These are phyloP conservation scores for Fonsecaea nubica DNA, from an alignment of 2,329 filamentous ascomycete species.

Conservation along the genomic window DNA sequence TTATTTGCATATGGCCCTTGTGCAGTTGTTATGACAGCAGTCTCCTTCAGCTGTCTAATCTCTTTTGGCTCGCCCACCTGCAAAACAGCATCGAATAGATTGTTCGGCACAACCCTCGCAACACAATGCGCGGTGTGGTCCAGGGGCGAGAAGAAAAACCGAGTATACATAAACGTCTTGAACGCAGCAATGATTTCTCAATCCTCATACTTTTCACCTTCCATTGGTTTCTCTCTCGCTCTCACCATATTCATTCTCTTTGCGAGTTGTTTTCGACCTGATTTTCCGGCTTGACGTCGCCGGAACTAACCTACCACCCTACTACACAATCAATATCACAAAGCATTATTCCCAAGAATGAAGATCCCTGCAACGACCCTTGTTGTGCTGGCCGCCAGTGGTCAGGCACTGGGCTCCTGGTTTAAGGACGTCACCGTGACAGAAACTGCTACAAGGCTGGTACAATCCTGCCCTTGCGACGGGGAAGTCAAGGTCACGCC, in stretches of 20 bases:
- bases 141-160: neutral
- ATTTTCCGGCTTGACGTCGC: neutral
- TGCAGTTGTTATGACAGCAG: constrained; percentile 34
- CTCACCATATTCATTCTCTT: constrained; percentile 26
- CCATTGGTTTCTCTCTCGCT: constrained; percentile 25
- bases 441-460: constrained; percentile 25
- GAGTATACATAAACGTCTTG: constrained; percentile 31
- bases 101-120: constrained; percentile 28
- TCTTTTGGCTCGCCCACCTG: constrained; percentile 28
- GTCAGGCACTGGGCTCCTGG: constrained; percentile 27
- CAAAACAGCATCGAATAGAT: constrained; percentile 16
- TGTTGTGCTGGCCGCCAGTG: constrained; percentile 26
- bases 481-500: constrained; percentile 27
- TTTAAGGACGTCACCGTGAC: constrained; percentile 31
- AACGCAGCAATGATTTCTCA: constrained; percentile 14
- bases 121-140: constrained; percentile 8
- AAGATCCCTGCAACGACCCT: constrained; percentile 27
- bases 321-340: neutral
- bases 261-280: constrained; percentile 16
- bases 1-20: constrained; percentile 18
- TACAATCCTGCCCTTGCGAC: constrained; percentile 34
- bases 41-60: constrained; percentile 34
- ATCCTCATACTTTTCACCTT: constrained; percentile 23
- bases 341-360: constrained; percentile 19
- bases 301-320: neutral